Percentiles rank a stretch among this genome's conserved stretches.
phyloP scores from a whole-genome alignment of 1,284 basidiomycete species.

The Trichosporon sp. region DNA sequence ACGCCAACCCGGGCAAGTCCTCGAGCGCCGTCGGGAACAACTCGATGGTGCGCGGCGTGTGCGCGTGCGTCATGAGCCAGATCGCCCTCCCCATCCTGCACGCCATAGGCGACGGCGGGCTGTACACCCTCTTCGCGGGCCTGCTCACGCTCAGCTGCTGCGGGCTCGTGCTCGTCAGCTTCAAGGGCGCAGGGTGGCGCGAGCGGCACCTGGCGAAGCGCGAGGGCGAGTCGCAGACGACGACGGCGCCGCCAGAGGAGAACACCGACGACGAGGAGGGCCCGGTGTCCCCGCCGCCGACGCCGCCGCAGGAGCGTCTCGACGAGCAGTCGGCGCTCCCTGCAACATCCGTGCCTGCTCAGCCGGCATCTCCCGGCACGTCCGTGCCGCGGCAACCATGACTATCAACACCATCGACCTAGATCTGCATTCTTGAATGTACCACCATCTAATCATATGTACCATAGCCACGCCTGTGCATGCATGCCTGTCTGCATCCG shows the following conservation, averaged over 20 bases:
- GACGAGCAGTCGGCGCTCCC: neutral
- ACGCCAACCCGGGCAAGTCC: conserved; percentile 56
- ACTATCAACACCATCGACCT: neutral
- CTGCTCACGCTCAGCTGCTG: conserved; percentile 54
- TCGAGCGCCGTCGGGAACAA: conserved; percentile 42
- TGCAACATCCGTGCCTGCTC: neutral
- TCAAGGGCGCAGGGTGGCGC: conserved; percentile 5
- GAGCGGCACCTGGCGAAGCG: conserved; percentile 8
- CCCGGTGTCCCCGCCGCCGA: neutral
- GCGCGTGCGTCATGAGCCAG: conserved; percentile 46
- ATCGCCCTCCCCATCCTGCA: conserved; percentile 48
- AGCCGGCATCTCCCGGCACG: neutral
- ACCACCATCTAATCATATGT: neutral
- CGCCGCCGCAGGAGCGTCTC: neutral
- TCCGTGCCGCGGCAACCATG: neutral
- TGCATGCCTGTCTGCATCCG: neutral
- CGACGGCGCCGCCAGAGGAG: neutral
- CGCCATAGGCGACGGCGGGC: conserved; percentile 63
- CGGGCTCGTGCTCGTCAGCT: conserved; percentile 20
- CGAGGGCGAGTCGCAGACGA: neutral
- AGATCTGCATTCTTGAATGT: neutral
- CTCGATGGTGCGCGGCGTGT: conserved; percentile 41
- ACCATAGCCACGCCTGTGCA: neutral
- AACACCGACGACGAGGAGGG: neutral
- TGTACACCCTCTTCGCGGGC: conserved; percentile 68